phyloP scores from a whole-genome alignment of 495 filamentous ascomycete genomes.

The Penicillium pancosmium region DNA sequence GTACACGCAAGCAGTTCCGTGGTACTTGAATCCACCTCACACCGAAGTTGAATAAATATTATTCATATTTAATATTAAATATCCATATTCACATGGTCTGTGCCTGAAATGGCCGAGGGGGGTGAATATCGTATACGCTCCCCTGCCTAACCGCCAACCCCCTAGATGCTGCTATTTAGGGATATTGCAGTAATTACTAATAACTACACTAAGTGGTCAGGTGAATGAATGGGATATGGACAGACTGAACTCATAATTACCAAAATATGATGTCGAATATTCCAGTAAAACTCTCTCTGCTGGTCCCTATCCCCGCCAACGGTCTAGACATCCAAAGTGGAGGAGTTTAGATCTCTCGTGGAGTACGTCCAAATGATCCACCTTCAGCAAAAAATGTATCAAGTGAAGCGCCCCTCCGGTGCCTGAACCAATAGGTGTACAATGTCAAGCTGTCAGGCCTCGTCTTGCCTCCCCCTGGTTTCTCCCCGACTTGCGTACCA shows the following conservation, averaged over 20 bases:
- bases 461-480: conserved; percentile 18
- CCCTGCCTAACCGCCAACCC: not conserved
- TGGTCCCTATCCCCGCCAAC: not conserved
- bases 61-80: no score
- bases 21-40: not conserved
- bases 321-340: conserved; percentile 1
- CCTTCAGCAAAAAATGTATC: conserved; percentile 1
- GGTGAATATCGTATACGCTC: not conserved
- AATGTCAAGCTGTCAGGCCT: conserved; percentile 5
- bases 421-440: not conserved
- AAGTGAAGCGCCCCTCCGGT: conserved; percentile 4
- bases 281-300: not conserved
- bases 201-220: not conserved
- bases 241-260: not conserved
- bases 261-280: not conserved
- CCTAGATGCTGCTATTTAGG: not conserved
- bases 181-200: not conserved
- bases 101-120: not conserved
- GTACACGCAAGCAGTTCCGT: conserved; percentile 1
- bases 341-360: not conserved
- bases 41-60: not conserved
- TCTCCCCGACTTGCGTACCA: conserved; percentile 4
- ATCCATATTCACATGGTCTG: conserved; percentile 1
- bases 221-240: not conserved
- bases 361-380: not conserved